Evolutionary conservation across 106 monocot species (phyloP).

Genomic region (Acorus calamus): DNA sequence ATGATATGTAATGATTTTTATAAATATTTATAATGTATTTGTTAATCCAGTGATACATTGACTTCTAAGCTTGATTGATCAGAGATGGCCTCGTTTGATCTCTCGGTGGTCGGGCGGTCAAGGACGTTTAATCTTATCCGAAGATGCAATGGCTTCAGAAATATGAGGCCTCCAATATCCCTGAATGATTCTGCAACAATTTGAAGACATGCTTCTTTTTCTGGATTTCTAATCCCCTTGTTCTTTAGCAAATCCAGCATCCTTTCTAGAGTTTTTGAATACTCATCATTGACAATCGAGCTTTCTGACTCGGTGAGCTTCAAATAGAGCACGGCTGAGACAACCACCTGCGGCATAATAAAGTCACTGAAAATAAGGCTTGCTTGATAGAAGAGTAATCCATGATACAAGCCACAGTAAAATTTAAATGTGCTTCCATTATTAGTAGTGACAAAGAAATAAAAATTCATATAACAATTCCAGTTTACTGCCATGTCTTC

Average conservation of each 20-base stretch:
- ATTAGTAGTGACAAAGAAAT: too few species aligned
- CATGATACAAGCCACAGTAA: too few species aligned
- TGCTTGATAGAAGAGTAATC: background rate
- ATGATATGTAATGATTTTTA: too few species aligned
- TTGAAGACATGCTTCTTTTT: conserved; percentile 21
- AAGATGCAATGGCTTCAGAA: conserved; percentile 56
- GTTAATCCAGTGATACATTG: conserved; percentile 29
- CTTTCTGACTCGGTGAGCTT: conserved; percentile 16
- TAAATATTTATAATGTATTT: too few species aligned
- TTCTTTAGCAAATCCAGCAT: conserved; percentile 13
- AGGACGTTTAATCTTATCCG: conserved; percentile 50
- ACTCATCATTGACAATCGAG: background rate
- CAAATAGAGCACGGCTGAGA: conserved; percentile 69
- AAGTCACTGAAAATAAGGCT: background rate
- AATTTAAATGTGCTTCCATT: too few species aligned
- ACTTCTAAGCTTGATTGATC: conserved; percentile 47
- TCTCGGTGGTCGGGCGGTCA: conserved; percentile 45
- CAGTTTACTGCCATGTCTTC: too few species aligned
- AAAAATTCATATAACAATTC: too few species aligned
- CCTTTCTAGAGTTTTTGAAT: conserved; percentile 3
- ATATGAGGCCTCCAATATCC: conserved; percentile 29
- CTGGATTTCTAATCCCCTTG: conserved; percentile 1
- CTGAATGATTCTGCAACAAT: conserved; percentile 26
- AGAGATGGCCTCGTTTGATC: conserved; percentile 40
- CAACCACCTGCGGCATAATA: conserved; percentile 34